These are phyloP conservation scores for Dictyostelium brefeldianum DNA, from an alignment of 78 protist genomes.

Conservation along the genomic window DNA sequence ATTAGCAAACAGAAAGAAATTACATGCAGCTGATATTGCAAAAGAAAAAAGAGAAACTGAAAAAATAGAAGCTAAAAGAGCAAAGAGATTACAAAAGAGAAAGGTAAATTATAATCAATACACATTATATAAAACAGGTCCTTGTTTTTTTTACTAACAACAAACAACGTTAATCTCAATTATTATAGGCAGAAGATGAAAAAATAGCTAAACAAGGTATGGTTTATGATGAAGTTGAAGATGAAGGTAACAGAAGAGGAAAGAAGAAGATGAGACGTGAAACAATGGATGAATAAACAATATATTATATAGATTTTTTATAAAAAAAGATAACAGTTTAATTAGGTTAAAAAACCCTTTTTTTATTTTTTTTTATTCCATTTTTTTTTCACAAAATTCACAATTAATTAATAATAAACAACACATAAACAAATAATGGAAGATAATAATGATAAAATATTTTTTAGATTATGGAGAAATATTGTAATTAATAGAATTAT, in stretches of 20 bases:
- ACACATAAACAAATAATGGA: too few relatives aligned
- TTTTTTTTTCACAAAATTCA: too few relatives aligned
- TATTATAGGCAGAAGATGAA: conserved; percentile 2
- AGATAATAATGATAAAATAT: too few relatives aligned
- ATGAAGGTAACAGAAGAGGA: conserved; percentile 30
- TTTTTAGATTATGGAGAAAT: too few relatives aligned
- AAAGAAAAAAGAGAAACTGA: conserved; percentile 19
- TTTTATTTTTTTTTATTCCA: background rate
- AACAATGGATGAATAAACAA: conserved; percentile 11
- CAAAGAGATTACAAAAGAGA: conserved; percentile 11
- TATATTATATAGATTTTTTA: background rate
- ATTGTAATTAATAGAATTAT: too few relatives aligned
- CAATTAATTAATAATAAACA: too few relatives aligned
- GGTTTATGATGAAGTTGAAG: conserved; percentile 26
- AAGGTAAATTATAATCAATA: background rate
- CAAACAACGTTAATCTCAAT: too few relatives aligned
- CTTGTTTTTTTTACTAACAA: background rate
- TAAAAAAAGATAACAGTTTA: background rate
- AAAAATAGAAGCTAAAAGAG: background rate
- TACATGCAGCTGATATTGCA: conserved; percentile 6
- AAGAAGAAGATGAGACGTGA: conserved; percentile 16
- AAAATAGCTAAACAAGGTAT: background rate
- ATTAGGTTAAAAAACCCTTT: background rate
- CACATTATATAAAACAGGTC: too few relatives aligned
- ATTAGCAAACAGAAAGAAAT: background rate